Conservation (phyloP, 2,329 filamentous ascomycete genomes). For the Xylariaceae sp. region DNA sequence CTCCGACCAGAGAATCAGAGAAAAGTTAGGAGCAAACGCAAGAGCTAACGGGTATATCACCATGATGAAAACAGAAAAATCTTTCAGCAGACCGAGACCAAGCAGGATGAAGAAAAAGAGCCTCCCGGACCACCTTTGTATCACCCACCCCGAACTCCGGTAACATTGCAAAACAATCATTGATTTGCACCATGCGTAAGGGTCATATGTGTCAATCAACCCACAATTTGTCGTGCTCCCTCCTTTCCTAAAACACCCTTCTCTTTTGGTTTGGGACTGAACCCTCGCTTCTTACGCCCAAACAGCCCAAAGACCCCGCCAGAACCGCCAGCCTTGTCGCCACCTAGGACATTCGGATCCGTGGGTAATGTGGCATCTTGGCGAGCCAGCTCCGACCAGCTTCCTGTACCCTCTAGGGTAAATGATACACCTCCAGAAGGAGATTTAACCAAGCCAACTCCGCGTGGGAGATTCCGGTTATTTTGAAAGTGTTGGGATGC, state of each 20-base stretch:
- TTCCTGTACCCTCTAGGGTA: slow-evolving; percentile 81
- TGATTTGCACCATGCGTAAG: slow-evolving; percentile 1
- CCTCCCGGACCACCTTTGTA: no score
- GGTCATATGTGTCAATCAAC: slow-evolving; percentile 37
- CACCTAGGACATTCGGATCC: slow-evolving; percentile 56
- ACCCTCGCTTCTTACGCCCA: slow-evolving; percentile 82
- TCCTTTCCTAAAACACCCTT: slow-evolving; percentile 92
- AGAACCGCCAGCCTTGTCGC: slow-evolving; percentile 51
- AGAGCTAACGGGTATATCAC: no score
- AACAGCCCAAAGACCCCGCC: slow-evolving; percentile 88
- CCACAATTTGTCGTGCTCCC: slow-evolving; percentile 79
- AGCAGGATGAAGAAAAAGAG: no score
- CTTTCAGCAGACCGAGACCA: no score
- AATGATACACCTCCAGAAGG: slow-evolving; percentile 85
- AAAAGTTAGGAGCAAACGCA: no score
- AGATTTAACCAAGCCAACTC: slow-evolving; percentile 62
- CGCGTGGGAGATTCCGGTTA: slow-evolving; percentile 45
- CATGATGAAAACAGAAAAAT: no score
- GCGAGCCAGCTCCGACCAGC: slow-evolving; percentile 86
- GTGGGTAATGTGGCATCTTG: slow-evolving; percentile 72
- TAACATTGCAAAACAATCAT: slow-evolving; percentile 17
- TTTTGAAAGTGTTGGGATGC: slow-evolving; percentile 34
- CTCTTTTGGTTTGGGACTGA: slow-evolving; percentile 92
- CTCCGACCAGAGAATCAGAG: no score
- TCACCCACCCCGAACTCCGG: slow-evolving; percentile 18